phyloP scores from a whole-genome alignment of 768 basidiomycete genomes.

The Suillus paluster region DNA sequence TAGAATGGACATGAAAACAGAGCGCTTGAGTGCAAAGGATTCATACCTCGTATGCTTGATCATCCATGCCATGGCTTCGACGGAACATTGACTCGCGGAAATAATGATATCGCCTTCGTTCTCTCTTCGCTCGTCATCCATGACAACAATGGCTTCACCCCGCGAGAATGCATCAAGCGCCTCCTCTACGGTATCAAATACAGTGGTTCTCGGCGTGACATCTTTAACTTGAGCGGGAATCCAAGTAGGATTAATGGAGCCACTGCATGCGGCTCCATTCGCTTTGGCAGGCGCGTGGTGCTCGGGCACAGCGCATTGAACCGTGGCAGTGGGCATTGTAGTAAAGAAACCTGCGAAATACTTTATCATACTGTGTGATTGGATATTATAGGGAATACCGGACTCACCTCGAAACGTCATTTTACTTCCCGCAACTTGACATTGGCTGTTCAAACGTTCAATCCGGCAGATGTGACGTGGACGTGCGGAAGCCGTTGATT shows the following conservation, averaged over 20 bases:
- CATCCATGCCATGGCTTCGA: constrained; percentile 99
- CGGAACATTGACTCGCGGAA: constrained; percentile 81
- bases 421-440: constrained; percentile 2
- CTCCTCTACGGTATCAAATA: constrained; percentile 81
- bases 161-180: constrained; percentile 75
- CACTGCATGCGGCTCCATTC: background rate
- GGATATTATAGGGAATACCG: background rate
- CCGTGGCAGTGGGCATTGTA: constrained; percentile 1
- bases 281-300: background rate
- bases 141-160: constrained; percentile 94
- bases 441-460: background rate
- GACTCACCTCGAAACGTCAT: background rate
- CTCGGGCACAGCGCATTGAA: background rate
- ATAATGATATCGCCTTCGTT: constrained; percentile 98
- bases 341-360: constrained; percentile 2
- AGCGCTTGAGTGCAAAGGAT: background rate
- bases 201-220: constrained; percentile 24
- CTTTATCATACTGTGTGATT: background rate
- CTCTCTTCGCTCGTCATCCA: constrained; percentile 95
- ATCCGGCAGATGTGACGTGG: background rate
- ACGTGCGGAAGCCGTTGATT: background rate
- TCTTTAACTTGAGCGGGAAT: constrained; percentile 25
- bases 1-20: constrained; percentile 36
- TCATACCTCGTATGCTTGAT: constrained; percentile 92
- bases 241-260: constrained; percentile 17